Evolutionary conservation across 2,329 filamentous ascomycete species (phyloP), one percentile per base, ranked within the genome.

Genomic region (Fusarium sp.): DNA sequence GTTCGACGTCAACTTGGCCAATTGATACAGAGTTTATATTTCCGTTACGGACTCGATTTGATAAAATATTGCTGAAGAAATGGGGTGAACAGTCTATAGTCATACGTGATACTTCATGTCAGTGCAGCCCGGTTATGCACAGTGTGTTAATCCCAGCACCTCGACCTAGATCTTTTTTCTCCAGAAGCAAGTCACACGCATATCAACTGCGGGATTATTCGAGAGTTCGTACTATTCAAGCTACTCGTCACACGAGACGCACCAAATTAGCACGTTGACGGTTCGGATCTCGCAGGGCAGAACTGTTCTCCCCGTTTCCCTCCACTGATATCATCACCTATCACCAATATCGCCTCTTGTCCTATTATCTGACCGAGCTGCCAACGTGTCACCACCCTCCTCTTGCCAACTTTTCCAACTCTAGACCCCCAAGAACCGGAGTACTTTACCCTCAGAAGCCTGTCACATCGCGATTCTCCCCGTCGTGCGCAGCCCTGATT

Each of bases 131-230:
- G 10, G 5, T 33, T 38, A 68, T 74, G 71, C 59, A 60, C 33
- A 47, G 55, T 41, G 62, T 70, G 75, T 41, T 47, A 51, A 64
- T 55, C 63, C 66, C 8, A 33, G 67, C 17, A 17, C 10, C 17
- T 24, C 17, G 39, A 59, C 26, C 13, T 33, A 24, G 20, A 39
- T 24, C 7, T 15, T 24, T 14, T 24, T 13, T 13, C 17, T 20
- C 22, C 31, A 47, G 6, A 15, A 52, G 10, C 39, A 35, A 45
- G 51, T 62, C 51, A 48, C 66, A 49, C 61, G 58, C 67, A 71
- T 60, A 51, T 57, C 31, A n/a, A 69, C 42, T 77, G 76, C 67
- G 76, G 71, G 73, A 78, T 78, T 58, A 68, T 69, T 33, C 12
- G 38, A 66, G 38, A 67, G 38, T 28, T 49, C 58, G 20, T 31